Evolutionary conservation across 2,329 filamentous ascomycete genomes (phyloP).

Genomic region (Dothistroma septosporum): DNA sequence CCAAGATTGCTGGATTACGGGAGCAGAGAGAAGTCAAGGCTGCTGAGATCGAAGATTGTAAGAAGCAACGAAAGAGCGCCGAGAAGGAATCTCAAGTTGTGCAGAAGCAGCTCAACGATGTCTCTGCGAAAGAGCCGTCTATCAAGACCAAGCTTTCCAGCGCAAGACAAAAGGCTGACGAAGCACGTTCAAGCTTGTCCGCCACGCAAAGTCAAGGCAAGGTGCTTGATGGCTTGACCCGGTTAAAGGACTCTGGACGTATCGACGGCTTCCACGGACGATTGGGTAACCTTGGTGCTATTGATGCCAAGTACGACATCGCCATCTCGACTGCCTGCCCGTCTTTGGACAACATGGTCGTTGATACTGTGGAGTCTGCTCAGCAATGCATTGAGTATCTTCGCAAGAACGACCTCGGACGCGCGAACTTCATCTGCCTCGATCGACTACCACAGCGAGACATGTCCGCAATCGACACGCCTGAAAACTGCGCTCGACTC

Average conservation of each 20-base stretch:
- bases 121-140: constrained; percentile 73
- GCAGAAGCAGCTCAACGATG: constrained; percentile 66
- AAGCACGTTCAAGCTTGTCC: constrained; percentile 84
- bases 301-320: constrained; percentile 90
- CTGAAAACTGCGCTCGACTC: constrained; percentile 84
- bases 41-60: constrained; percentile 70
- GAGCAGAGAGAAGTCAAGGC: constrained; percentile 67
- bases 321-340: constrained; percentile 97
- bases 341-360: constrained; percentile 90
- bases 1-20: constrained; percentile 71
- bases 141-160: constrained; percentile 81
- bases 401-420: constrained; percentile 92
- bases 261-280: constrained; percentile 97
- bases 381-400: constrained; percentile 98
- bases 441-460: constrained; percentile 80
- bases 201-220: constrained; percentile 81
- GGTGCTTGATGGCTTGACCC: constrained; percentile 85
- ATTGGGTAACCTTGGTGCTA: constrained; percentile 87
- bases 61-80: constrained; percentile 65
- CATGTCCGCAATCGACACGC: constrained; percentile 75
- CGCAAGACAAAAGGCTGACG: constrained; percentile 89
- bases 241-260: constrained; percentile 89
- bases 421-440: constrained; percentile 94
- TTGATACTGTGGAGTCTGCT: constrained; percentile 90
- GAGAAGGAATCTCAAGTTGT: constrained; percentile 71